Conservation (phyloP, 306 rosid genomes). For the Arachis hypogaea region DNA sequence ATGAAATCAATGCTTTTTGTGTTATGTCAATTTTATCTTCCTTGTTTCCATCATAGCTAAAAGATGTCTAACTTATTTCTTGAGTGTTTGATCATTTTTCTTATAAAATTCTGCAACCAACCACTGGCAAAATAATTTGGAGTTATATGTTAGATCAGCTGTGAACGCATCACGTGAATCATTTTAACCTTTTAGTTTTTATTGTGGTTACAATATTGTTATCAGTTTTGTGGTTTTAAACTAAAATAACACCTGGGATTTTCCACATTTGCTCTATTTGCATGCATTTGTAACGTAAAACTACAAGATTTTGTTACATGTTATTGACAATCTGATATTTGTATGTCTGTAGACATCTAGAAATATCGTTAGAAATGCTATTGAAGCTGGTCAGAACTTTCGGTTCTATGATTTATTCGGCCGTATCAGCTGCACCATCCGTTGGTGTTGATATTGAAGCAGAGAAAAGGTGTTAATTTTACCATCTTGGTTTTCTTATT, state of each 20-base stretch:
- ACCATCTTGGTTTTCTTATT: slow-evolving; percentile 20
- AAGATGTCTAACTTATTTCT: neutral
- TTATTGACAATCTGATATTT: slow-evolving; percentile 40
- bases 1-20: slow-evolving; percentile 4
- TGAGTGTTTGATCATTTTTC: neutral
- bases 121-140: slow-evolving; percentile 6
- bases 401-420: slow-evolving; percentile 87
- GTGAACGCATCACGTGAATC: slow-evolving; percentile 11
- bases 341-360: slow-evolving; percentile 61
- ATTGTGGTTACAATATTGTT: neutral
- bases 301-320: slow-evolving; percentile 21
- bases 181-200: neutral
- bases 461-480: slow-evolving; percentile 72
- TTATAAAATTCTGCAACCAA: neutral
- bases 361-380: slow-evolving; percentile 82
- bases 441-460: slow-evolving; percentile 99
- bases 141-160: slow-evolving; percentile 18
- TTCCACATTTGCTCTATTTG: neutral
- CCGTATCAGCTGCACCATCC: slow-evolving; percentile 69
- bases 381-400: slow-evolving; percentile 84
- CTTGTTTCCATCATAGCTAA: neutral
- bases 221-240: slow-evolving; percentile 15
- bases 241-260: neutral
- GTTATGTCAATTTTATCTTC: slow-evolving; percentile 2
- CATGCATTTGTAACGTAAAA: neutral